phyloP scores from a whole-genome alignment of 2,329 filamentous ascomycete genomes.

The Cucurbitaria berberidis region DNA sequence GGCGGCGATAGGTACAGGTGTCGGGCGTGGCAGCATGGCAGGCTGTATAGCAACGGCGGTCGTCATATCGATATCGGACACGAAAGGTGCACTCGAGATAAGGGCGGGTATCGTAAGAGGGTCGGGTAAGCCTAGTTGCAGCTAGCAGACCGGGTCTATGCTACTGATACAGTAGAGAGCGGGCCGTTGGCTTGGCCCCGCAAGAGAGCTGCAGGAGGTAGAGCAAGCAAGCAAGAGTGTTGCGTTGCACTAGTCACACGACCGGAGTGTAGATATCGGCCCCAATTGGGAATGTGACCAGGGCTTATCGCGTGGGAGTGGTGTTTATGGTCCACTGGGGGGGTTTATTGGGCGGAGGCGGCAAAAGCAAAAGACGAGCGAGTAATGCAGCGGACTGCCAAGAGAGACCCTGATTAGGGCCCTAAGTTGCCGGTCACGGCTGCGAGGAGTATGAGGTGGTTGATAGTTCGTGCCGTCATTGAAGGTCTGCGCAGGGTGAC shows the following conservation, averaged over 20 bases:
- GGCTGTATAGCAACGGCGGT: constrained; percentile 57
- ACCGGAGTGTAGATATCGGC: constrained; percentile 27
- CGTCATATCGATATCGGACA: constrained; percentile 50
- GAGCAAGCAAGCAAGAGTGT: constrained; percentile 21
- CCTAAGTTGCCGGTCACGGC: constrained; percentile 49
- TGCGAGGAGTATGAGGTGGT: constrained; percentile 51
- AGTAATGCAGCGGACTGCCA: constrained; percentile 21
- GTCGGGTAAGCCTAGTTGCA: constrained; percentile 25
- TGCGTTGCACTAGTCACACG: constrained; percentile 39
- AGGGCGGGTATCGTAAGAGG: constrained; percentile 30
- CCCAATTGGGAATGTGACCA: constrained; percentile 36
- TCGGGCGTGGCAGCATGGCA: constrained; percentile 50
- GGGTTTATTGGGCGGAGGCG: constrained; percentile 24
- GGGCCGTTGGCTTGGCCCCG: constrained; percentile 42
- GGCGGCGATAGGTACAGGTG: constrained; percentile 54
- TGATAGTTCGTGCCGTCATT: constrained; percentile 52
- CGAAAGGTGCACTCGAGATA: constrained; percentile 35
- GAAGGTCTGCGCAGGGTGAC: constrained; percentile 33
- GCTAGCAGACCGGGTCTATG: constrained; percentile 27
- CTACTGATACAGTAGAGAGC: constrained; percentile 31
- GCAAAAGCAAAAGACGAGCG: constrained; percentile 30
- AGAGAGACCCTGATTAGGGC: constrained; percentile 28
- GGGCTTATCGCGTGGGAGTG: constrained; percentile 49
- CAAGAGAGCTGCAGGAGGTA: constrained; percentile 22
- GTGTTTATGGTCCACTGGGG: constrained; percentile 29